These are phyloP conservation scores for Ceratonia siliqua DNA, from an alignment of 306 rosid genomes.

Conservation along the genomic window DNA sequence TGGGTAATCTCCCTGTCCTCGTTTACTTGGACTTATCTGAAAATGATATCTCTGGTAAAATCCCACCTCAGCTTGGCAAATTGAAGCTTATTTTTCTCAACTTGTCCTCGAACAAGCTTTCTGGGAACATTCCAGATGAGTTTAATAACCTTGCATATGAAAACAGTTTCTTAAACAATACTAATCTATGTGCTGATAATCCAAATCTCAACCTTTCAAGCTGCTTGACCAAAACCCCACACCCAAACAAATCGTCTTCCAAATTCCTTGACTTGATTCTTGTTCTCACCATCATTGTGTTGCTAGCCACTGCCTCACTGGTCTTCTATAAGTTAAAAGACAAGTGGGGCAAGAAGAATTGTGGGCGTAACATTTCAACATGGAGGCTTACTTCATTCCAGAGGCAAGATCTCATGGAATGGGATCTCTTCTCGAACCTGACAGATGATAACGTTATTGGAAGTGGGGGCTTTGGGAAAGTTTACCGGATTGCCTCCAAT, in stretches of 20 bases:
- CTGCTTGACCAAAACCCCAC: conserved; percentile 41
- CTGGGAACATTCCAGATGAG: conserved; percentile 69
- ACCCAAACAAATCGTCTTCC: conserved; percentile 44
- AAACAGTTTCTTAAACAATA: conserved; percentile 68
- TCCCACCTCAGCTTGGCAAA: conserved; percentile 56
- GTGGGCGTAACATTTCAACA: conserved; percentile 37
- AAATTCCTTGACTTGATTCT: conserved; percentile 49
- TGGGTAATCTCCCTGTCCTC: conserved; percentile 57
- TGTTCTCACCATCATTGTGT: conserved; percentile 17
- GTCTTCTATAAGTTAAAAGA: conserved; percentile 34
- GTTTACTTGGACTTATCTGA: conserved; percentile 68
- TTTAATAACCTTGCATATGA: conserved; percentile 59
- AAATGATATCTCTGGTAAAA: conserved; percentile 70
- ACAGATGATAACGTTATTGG: conserved; percentile 78
- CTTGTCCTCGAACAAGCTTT: conserved; percentile 77
- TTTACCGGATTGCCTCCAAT: conserved; percentile 59
- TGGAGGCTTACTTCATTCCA: conserved; percentile 93
- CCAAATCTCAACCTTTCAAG: conserved; percentile 42
- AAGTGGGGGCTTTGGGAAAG: conserved; percentile 87
- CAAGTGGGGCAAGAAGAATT: conserved; percentile 36
- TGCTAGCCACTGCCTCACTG: conserved; percentile 38
- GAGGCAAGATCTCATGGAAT: conserved; percentile 57
- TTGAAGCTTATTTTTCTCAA: conserved; percentile 65
- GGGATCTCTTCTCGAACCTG: conserved; percentile 50
- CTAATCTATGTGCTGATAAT: conserved; percentile 56